Base-by-base conservation (phyloP, 2,329 filamentous ascomycete species). In the Cordyceps militaris region DNA sequence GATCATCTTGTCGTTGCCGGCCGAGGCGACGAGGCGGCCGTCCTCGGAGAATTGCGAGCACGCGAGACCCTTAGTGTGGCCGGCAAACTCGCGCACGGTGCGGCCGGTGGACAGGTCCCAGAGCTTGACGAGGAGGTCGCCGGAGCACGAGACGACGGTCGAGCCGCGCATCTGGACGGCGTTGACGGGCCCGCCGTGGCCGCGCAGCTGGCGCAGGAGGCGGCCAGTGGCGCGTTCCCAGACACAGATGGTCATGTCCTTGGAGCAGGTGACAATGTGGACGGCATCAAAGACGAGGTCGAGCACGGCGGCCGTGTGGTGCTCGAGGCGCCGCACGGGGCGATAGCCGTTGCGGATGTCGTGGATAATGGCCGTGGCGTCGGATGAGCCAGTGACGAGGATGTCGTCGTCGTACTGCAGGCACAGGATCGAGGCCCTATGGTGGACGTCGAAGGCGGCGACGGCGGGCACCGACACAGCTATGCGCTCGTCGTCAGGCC, bases 21-120 rank as follows among this genome's bases (percentile, higher is more conserved):
- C 94, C 19, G 91, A 94, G 49, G 95, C 88, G 49, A 99, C 91
- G 63, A 89, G 94, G 55, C 89, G 86, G n/a, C 91, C 91, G 68
- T 99, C 93, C 65, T 97, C 91, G 42, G 88, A 93, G 72, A 97
- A 97, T 70, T 99, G 94, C 56, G 94, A 91, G 71, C 94, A 97
- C 3, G 94, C 94, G 32, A 99, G 83, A 8, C 94, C 94, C 68
- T 95, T 92, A 70, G 91, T 94, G 71, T 96, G 91, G 57, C 90
- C 91, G 6, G 82, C 77, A 68, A 99, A 96, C 71, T 97, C 91
- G 67, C 92, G 91, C 68, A 97, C 88, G 65, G 89, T 90, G 66
- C 88, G 86, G 56, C 91, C 92, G 40, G 89, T 91, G 65, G 91
- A 86, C 59, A 97, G 86, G 70, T 97, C 95, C 94, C 94, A 99